Conservation (phyloP, 495 filamentous ascomycete species). For the Aspergillus homomorphus region DNA sequence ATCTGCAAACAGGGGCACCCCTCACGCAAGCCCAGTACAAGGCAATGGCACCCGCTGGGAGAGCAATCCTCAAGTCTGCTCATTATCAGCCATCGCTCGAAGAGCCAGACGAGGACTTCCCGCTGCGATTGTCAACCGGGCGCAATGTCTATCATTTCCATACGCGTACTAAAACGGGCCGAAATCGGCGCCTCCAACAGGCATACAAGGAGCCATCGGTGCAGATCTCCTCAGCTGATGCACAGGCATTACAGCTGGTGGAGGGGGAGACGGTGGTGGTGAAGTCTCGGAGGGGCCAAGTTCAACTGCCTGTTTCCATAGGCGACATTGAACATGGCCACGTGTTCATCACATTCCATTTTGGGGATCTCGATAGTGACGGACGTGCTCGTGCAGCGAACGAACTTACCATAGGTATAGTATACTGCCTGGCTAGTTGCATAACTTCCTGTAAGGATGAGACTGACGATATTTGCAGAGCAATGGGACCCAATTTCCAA, state of each 20-base stretch:
- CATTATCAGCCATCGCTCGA: conserved; percentile 3
- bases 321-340: conserved; percentile 3
- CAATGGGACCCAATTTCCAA: conserved; percentile 21
- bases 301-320: neutral
- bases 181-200: neutral
- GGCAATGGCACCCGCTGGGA: conserved; percentile 5
- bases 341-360: conserved; percentile 10
- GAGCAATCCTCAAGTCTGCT: conserved; percentile 6
- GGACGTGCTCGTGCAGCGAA: conserved; percentile 2
- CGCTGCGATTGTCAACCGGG: neutral
- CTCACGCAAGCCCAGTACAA: conserved; percentile 3
- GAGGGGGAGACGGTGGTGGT: conserved; percentile 8
- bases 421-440: neutral
- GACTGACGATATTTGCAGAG: neutral
- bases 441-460: no score
- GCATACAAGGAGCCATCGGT: conserved; percentile 1
- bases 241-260: neutral
- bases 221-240: conserved; percentile 1
- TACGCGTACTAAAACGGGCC: conserved; percentile 7
- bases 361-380: conserved; percentile 5
- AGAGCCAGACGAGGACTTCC: conserved; percentile 1
- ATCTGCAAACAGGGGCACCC: conserved; percentile 6
- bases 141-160: conserved; percentile 8
- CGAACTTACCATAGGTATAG: conserved; percentile 6
- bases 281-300: neutral